phyloP scores from a whole-genome alignment of 441 rosid genomes.

The Raphanus hybrid region DNA sequence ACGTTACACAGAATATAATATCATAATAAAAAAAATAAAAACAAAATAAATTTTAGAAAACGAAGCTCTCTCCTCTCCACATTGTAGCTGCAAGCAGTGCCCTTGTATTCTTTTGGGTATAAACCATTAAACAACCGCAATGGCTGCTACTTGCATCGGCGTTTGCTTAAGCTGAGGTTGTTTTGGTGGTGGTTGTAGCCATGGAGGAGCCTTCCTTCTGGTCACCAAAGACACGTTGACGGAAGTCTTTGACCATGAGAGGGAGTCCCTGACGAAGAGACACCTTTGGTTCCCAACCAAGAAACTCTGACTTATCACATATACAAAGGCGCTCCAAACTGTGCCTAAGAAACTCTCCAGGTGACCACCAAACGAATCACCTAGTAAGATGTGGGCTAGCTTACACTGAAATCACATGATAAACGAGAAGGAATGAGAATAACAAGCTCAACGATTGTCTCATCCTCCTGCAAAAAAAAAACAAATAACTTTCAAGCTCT shows the following conservation, averaged over 20 bases:
- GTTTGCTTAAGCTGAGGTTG: constrained; percentile 40
- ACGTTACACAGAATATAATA: constrained; percentile 28
- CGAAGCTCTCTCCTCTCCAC: constrained; percentile 7
- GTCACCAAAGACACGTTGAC: constrained; percentile 71
- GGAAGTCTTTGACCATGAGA: constrained; percentile 74
- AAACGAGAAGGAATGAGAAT: too few relatives aligned
- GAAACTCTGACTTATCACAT: constrained; percentile 37
- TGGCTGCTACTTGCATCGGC: constrained; percentile 20
- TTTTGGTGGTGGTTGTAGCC: constrained; percentile 42
- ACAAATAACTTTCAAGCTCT: too few relatives aligned
- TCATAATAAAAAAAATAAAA: constrained; percentile 19
- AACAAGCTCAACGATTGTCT: too few relatives aligned
- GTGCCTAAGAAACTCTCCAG: too few relatives aligned
- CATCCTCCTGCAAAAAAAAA: too few relatives aligned
- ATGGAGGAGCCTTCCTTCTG: constrained; percentile 47
- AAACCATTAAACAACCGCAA: constrained; percentile 1
- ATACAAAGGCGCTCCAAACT: too few relatives aligned
- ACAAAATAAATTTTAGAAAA: constrained; percentile 22
- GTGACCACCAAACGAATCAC: too few relatives aligned
- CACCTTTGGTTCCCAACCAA: constrained; percentile 77
- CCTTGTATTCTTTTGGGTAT: neutral
- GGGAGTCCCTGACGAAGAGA: constrained; percentile 77
- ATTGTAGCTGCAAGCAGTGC: constrained; percentile 14
- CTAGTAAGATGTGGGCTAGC: too few relatives aligned
- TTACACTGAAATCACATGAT: too few relatives aligned